Evolutionary conservation across 139 green algal species (phyloP), one percentile per base, ranked within the genome.

Genomic region (Tetratostichococcus sp.): DNA sequence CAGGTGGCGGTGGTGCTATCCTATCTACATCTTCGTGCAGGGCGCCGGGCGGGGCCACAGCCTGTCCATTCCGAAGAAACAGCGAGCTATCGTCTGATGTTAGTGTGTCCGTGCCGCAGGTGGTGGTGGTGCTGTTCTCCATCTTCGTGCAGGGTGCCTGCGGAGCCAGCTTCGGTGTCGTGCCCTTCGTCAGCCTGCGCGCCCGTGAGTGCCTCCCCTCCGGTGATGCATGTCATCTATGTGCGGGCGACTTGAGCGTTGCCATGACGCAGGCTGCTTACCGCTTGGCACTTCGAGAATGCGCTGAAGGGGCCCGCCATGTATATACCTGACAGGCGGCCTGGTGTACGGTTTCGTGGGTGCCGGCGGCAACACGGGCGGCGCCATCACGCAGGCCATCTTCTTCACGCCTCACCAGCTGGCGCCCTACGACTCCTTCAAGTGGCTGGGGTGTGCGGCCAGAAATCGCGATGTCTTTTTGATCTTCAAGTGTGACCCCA

Each of bases 351-450:
- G 95, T 31, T 82, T 97, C 2, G 87, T 97, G 30, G 93, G 94
- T 43, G 93, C 95, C 25, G 95, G 95, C 58, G 95, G 94, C 39
- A 97, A 97, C 85, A 80, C 86, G 5, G 95, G 95, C 35, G 83
- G 86, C 25, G 89, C 88, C 23, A 84, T 98, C 68, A 97, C 88
- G 42, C 91, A 96, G 84, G 86, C 50, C 50, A 62, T 62, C 50
- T 62, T 62, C 50, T 62, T 62, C 50, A 62, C 50, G 14, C 50
- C 50, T 8, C 14, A 23, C 17, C 4, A 25, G 14, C 50, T 62
- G 50, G 50, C 11, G 14, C 14, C 50, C 19, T 73, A 91, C 35
- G 82, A 96, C 30, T 90, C 89, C 43, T 84, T 97, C 70, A 77
- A 83, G 62, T 97, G 87, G 84, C 95, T 97, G 93, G 94, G 94